phyloP scores from a whole-genome alignment of 2,329 filamentous ascomycete species.

The Fusarium sp. region DNA sequence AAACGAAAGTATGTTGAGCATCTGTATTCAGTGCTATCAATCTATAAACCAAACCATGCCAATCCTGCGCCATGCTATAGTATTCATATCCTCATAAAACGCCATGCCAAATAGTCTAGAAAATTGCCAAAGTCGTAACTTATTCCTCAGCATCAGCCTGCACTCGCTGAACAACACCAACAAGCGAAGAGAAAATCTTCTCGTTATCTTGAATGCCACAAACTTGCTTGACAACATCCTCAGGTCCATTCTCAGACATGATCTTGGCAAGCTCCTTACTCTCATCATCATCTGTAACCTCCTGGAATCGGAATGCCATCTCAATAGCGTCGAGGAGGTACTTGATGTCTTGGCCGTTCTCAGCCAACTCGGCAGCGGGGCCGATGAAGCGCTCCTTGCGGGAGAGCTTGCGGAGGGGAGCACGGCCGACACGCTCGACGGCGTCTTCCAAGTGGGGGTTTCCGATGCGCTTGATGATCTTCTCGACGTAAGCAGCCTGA shows the following conservation, averaged over 20 bases:
- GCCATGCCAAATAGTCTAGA: constrained; percentile 23
- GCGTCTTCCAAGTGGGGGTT: constrained; percentile 94
- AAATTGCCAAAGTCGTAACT: constrained; percentile 28
- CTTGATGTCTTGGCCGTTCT: constrained; percentile 77
- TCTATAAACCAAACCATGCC: constrained; percentile 35
- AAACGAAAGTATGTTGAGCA: constrained; percentile 16
- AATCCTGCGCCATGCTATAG: constrained; percentile 44
- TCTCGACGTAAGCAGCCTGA: constrained; percentile 88
- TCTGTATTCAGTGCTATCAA: constrained; percentile 37
- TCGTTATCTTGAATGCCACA: constrained; percentile 82
- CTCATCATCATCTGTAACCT: constrained; percentile 92
- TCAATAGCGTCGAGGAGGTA: constrained; percentile 85
- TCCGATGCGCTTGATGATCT: constrained; percentile 91
- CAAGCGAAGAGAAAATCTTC: constrained; percentile 79
- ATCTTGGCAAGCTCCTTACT: constrained; percentile 86
- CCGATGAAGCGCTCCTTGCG: constrained; percentile 97
- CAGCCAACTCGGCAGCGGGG: constrained; percentile 88
- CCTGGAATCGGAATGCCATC: constrained; percentile 95
- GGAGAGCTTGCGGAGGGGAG: constrained; percentile 90
- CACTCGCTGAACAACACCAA: constrained; percentile 84
- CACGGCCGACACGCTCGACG: constrained; percentile 94
- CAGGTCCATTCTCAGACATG: constrained; percentile 77
- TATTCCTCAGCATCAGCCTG: constrained; percentile 70
- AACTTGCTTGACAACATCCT: constrained; percentile 81
- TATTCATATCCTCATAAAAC: constrained; percentile 44